Evolutionary conservation across 805 yeast species (phyloP).

Genomic region (Suhomyces sp.): DNA sequence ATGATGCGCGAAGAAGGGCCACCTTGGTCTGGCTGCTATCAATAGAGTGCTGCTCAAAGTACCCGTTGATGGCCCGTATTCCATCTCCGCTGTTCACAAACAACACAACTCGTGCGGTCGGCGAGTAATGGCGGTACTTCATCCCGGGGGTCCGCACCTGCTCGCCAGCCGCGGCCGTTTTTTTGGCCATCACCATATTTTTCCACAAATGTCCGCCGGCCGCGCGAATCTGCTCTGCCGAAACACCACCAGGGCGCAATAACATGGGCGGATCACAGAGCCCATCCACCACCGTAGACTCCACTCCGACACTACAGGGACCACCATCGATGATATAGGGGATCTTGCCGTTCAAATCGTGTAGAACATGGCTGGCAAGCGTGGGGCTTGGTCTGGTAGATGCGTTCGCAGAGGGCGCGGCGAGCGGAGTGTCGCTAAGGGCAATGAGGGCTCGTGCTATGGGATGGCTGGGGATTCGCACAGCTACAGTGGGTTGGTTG

Average conservation of each 20-base stretch:
- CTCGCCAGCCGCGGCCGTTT: slow-evolving; percentile 61
- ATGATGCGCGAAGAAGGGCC: slow-evolving; percentile 50
- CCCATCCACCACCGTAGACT: slow-evolving; percentile 93
- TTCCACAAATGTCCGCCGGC: slow-evolving; percentile 72
- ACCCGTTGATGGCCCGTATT: slow-evolving; percentile 25
- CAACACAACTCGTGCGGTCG: slow-evolving; percentile 75
- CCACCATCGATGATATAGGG: slow-evolving; percentile 93
- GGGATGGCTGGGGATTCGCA: slow-evolving; percentile 82
- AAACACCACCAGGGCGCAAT: slow-evolving; percentile 91
- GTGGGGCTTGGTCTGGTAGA: slow-evolving; percentile 96
- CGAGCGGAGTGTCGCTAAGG: slow-evolving; percentile 80
- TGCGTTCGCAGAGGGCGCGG: slow-evolving; percentile 98
- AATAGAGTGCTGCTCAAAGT: slow-evolving; percentile 15
- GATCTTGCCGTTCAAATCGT: slow-evolving; percentile 75
- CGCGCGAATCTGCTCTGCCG: slow-evolving; percentile 66
- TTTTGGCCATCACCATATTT: slow-evolving; percentile 59
- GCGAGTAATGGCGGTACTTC: slow-evolving; percentile 96
- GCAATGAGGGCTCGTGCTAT: slow-evolving; percentile 89
- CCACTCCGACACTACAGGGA: slow-evolving; percentile 81
- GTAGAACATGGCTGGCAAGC: slow-evolving; percentile 75
- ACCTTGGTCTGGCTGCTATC: slow-evolving; percentile 28
- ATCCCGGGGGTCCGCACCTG: slow-evolving; percentile 92
- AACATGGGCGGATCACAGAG: slow-evolving; percentile 79
- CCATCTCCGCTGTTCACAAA: slow-evolving; percentile 53
- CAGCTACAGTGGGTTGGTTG: slow-evolving; percentile 86